Evolutionary conservation across 106 monocot genomes (phyloP).

Genomic region (Platanthera zijinensis): DNA sequence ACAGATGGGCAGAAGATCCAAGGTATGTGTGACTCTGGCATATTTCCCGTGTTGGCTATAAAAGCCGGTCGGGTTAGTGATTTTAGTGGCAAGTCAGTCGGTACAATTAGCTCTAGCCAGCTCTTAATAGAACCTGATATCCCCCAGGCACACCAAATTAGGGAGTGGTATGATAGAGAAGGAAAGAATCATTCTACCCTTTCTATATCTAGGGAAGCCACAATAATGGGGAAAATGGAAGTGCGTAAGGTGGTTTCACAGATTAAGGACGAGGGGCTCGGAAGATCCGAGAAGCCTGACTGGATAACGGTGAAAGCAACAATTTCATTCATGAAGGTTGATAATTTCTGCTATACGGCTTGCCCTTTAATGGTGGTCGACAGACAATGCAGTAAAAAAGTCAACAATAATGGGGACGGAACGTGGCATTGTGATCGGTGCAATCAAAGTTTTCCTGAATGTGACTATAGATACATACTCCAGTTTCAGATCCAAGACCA

Average conservation of each 20-base stretch:
- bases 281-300: conserved; percentile 69
- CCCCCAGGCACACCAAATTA: conserved; percentile 43
- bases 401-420: conserved; percentile 83
- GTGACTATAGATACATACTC: conserved; percentile 75
- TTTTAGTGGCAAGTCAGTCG: conserved; percentile 65
- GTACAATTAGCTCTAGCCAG: conserved; percentile 52
- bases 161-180: conserved; percentile 62
- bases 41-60: conserved; percentile 58
- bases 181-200: conserved; percentile 38
- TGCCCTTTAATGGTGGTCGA: conserved; percentile 51
- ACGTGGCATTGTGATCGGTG: conserved; percentile 80
- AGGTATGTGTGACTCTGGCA: conserved; percentile 56
- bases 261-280: conserved; percentile 82
- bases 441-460: conserved; percentile 53
- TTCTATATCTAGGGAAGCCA: conserved; percentile 52
- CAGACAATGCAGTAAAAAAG: conserved; percentile 75
- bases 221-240: conserved; percentile 39
- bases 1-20: conserved; percentile 64
- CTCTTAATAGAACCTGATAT: conserved; percentile 65
- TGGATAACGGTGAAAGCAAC: conserved; percentile 68
- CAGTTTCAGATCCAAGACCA: conserved; percentile 76
- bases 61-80: conserved; percentile 68
- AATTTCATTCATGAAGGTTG: conserved; percentile 52
- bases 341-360: conserved; percentile 82
- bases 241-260: conserved; percentile 58